A percentile compares a stretch with the other conserved stretches of the same genome.
These are phyloP conservation scores for Ambrosiella beaveri DNA, from an alignment of 2,329 filamentous ascomycete genomes.

Conservation along the genomic window DNA sequence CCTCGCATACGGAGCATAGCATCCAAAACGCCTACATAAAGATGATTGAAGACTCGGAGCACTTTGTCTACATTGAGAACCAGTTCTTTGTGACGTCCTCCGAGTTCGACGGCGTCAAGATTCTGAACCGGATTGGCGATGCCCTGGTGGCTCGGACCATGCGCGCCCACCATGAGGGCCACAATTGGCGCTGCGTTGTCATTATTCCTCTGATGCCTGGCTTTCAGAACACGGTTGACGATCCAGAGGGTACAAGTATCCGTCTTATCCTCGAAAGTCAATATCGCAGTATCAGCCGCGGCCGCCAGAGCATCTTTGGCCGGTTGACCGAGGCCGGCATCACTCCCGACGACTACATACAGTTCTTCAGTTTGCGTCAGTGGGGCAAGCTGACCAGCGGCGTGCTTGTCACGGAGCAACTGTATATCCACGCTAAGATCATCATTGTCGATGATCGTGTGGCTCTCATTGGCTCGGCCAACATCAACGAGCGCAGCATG, in stretches of 20 bases:
- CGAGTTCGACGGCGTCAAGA: conserved; percentile 69
- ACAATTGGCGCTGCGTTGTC: conserved; percentile 81
- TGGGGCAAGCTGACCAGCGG: conserved; percentile 87
- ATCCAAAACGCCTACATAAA: conserved; percentile 93
- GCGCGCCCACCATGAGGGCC: conserved; percentile 62
- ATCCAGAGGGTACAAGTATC: conserved; percentile 85
- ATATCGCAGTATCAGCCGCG: conserved; percentile 87
- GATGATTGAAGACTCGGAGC: conserved; percentile 85
- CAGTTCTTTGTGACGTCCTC: conserved; percentile 96
- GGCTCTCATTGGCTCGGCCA: conserved; percentile 88
- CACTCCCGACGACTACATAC: conserved; percentile 86
- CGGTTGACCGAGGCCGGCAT: conserved; percentile 63
- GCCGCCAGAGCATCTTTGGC: conserved; percentile 81
- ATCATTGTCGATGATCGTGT: conserved; percentile 92
- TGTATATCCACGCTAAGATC: conserved; percentile 95
- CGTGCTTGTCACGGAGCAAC: conserved; percentile 76
- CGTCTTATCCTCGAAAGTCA: conserved; percentile 94
- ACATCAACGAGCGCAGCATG: conserved; percentile 97
- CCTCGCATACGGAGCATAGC: conserved; percentile 74
- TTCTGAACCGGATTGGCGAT: conserved; percentile 87
- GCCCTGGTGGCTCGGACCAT: conserved; percentile 84
- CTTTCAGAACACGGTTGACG: conserved; percentile 91
- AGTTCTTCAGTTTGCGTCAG: conserved; percentile 80
- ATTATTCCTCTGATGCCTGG: conserved; percentile 95
- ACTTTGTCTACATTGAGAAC: conserved; percentile 97